Base-by-base conservation (phyloP, 192 early-diverging fungal genomes). In the Coemansia sp. region DNA sequence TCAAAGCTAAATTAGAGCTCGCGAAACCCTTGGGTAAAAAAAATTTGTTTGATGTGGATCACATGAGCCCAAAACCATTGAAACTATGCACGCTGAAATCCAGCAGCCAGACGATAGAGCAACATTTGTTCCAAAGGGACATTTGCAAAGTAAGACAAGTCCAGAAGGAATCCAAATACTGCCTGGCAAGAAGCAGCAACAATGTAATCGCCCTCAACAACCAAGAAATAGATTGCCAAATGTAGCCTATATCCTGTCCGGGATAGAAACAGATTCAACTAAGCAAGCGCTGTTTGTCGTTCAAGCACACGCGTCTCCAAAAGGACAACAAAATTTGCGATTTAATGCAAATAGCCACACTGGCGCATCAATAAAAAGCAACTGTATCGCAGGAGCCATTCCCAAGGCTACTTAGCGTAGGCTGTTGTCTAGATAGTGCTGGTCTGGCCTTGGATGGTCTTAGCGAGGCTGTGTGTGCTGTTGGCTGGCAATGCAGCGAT, bases 1-100 rank as follows among this genome's bases (percentile, higher is more conserved):
- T 25, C 57, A 48, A 72, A 51, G 46, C 66, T 77, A 8, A 70
- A 77, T 28, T 16, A 35, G 15, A 77, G 70, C 62, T 69, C 59
- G 26, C 43, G 66, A 8, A 21, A 23, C 1, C 66, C 70, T 18
- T 64, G 51, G 62, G 21, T 77, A 18, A 25, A 43, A 25, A 43
- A 2, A 42, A 33, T 26, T 43, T 26, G 59, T 71, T 64, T 46
- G 60, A 64, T 3, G 62, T 21, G 2, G 66, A 72, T 16, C 52
- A 58, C 12, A 65, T 77, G 65, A 58, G 25, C 40, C 43, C 1
- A 51, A 57, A 16, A 37, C 72, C n/a, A 40, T 48, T 8, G 70
- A 71, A 7, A 35, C 12, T 29, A 56, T 59, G 23, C 28, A 18
- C 29, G 48, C 25, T 26, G 21, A 8, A 26, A 3, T 51, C 2